Evolutionary conservation across 1,139 yeast species (phyloP), one percentile per base, ranked within the genome.

Genomic region (Geotrichum klebahnii): DNA sequence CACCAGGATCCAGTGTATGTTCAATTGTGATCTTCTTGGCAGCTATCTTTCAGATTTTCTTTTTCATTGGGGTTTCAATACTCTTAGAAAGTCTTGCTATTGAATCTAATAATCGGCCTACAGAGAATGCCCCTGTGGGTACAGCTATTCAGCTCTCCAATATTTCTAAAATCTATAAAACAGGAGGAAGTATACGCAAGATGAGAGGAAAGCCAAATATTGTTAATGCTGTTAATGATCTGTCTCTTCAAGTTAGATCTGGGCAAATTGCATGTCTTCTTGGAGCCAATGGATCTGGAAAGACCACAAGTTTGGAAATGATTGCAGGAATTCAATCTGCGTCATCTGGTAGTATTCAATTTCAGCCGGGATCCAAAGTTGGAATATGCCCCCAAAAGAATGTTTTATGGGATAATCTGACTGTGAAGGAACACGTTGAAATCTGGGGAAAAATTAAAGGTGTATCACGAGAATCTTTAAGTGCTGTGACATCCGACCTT

Each of bases 251-350:
- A 5, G 59, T 68, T 23, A 51, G 55, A 5, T 37, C 48, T 8
- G 70, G 71, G 6, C 68, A 67, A 48, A 66, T 68, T 29, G 61
- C 64, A 20, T 64, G 69, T 45, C 55, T 68, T 19, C 59, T 68
- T 4, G 72, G 72, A 26, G 67, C 72, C 9, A 68, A 68, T 53
- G 72, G 72, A 3, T 66, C 70, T 2, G 72, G 72, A 12, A 68
- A 68, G 51, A 68, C 71, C 2, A 68, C 72, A 2, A 67, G 71
- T 12, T 55, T 68, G 26, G 70, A 66, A 44, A 66, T 68, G 65
- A 58, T 68, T 29, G 59, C 71, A 16, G 71, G 71, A n/a, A 57
- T 67, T 12, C 68, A 67, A 44, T 37, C 53, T 2, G 55, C 61
- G 3, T 55, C 66, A 9, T 40, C 56, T 1, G 72, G 72, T 1